phyloP scores from a whole-genome alignment of 768 basidiomycete species.

The Pisolithus marmoratus region DNA sequence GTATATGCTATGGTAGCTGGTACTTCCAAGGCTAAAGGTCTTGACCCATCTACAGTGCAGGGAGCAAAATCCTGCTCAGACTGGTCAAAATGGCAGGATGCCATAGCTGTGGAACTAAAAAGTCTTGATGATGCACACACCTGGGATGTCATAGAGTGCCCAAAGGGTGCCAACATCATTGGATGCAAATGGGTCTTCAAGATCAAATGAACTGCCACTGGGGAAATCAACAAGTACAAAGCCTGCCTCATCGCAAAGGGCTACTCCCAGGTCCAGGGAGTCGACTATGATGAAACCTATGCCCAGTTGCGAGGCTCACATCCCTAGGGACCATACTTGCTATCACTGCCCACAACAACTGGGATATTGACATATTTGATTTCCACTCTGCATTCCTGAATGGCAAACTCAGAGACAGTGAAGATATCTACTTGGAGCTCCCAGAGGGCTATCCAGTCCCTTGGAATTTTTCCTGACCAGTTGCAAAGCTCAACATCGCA shows the following conservation, averaged over 20 bases:
- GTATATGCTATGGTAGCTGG: not conserved
- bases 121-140: slow-evolving; percentile 2
- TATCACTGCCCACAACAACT: slow-evolving; percentile 15
- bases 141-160: slow-evolving; percentile 6
- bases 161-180: not conserved
- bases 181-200: slow-evolving; percentile 37
- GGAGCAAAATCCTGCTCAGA: slow-evolving; percentile 1
- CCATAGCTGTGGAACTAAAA: slow-evolving; percentile 4
- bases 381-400: slow-evolving; percentile 39
- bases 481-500: not conserved
- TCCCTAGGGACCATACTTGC: slow-evolving; percentile 3
- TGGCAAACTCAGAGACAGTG: slow-evolving; percentile 28
- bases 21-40: not conserved
- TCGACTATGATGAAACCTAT: too few species aligned
- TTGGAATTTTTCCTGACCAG: not conserved
- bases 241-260: not conserved
- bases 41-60: not conserved
- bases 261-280: too few species aligned
- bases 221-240: slow-evolving; percentile 22
- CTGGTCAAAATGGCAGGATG: slow-evolving; percentile 2
- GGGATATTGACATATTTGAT: slow-evolving; percentile 37
- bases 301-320: too few species aligned
- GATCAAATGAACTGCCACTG: slow-evolving; percentile 33
- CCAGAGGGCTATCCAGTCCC: not conserved
- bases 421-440: slow-evolving; percentile 20